phyloP scores from a whole-genome alignment of 2,329 filamentous ascomycete genomes.

The Fusarium multiceps region DNA sequence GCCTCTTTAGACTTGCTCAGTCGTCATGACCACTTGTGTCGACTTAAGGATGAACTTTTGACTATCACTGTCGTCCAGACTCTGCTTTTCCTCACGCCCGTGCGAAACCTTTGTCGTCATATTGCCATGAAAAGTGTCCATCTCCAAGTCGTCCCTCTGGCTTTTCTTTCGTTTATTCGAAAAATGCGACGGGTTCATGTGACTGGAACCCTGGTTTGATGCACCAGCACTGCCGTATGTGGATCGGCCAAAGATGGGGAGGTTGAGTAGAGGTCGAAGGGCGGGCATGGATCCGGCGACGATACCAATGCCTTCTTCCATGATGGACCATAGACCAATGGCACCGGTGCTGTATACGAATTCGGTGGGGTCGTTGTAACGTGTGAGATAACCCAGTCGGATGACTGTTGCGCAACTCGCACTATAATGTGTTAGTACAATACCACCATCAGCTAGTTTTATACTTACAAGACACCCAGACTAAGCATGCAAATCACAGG shows the following conservation, averaged over 20 bases:
- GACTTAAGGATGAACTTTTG: conserved; percentile 42
- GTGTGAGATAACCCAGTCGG: conserved; percentile 34
- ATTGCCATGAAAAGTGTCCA: conserved; percentile 3
- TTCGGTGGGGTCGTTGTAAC: conserved; percentile 37
- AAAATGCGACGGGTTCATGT: neutral
- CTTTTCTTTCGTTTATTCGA: neutral
- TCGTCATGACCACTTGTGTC: conserved; percentile 27
- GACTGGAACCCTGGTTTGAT: conserved; percentile 7
- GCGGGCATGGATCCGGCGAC: conserved; percentile 42
- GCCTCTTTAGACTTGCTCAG: neutral
- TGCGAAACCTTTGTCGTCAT: conserved; percentile 4
- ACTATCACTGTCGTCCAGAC: conserved; percentile 37
- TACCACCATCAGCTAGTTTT: fast-evolving
- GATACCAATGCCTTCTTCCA: conserved; percentile 42
- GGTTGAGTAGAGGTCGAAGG: conserved; percentile 34
- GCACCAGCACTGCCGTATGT: conserved; percentile 21
- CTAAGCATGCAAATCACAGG: conserved; percentile 37
- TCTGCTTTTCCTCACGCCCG: conserved; percentile 13
- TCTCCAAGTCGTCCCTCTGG: neutral
- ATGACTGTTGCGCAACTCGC: conserved; percentile 41
- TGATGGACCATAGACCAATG: conserved; percentile 41
- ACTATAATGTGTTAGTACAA: conserved; percentile 10
- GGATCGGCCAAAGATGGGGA: conserved; percentile 24
- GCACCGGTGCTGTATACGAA: conserved; percentile 41
- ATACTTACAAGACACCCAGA: conserved; percentile 38